Conservation (phyloP, 2,329 filamentous ascomycete species). For the Aspergillus alliaceus region DNA sequence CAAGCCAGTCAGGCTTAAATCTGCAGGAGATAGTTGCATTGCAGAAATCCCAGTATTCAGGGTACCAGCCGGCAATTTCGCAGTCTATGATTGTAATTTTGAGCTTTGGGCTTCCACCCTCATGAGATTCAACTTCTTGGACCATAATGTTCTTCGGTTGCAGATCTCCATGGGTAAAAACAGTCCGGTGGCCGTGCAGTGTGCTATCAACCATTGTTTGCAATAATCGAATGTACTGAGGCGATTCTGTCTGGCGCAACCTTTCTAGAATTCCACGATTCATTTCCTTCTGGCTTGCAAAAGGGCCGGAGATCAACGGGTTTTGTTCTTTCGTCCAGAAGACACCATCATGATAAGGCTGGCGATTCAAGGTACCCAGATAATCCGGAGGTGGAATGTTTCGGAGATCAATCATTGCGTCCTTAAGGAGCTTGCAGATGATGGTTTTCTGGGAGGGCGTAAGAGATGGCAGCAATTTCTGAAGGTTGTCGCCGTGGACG, state of each 20-base stretch:
- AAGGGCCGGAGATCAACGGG: slow-evolving; percentile 7
- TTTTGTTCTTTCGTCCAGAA: slow-evolving; percentile 13
- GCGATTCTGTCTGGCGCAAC: background rate
- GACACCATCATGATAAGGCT: slow-evolving; percentile 17
- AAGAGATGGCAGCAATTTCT: background rate
- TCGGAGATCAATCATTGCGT: slow-evolving; percentile 10
- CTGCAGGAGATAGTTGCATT: slow-evolving; percentile 13
- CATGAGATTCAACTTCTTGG: slow-evolving; percentile 1
- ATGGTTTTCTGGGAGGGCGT: background rate
- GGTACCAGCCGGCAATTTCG: slow-evolving; percentile 17
- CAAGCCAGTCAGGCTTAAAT: slow-evolving; percentile 15
- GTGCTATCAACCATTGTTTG: slow-evolving; percentile 9
- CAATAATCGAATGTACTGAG: background rate
- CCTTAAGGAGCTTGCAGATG: background rate
- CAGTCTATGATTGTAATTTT: slow-evolving; percentile 14
- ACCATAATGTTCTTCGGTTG: slow-evolving; percentile 20
- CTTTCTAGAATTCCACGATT: background rate
- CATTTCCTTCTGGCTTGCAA: background rate
- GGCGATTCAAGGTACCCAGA: slow-evolving; percentile 14
- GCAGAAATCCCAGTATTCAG: slow-evolving; percentile 20
- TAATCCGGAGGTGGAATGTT: slow-evolving; percentile 14
- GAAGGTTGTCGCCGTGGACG: background rate
- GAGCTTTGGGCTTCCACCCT: slow-evolving; percentile 3
- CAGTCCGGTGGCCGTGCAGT: slow-evolving; percentile 14
- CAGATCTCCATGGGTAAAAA: slow-evolving; percentile 19